Conservation (phyloP, 2,329 filamentous ascomycete genomes). For the Tolypocladium ophioglossoides region DNA sequence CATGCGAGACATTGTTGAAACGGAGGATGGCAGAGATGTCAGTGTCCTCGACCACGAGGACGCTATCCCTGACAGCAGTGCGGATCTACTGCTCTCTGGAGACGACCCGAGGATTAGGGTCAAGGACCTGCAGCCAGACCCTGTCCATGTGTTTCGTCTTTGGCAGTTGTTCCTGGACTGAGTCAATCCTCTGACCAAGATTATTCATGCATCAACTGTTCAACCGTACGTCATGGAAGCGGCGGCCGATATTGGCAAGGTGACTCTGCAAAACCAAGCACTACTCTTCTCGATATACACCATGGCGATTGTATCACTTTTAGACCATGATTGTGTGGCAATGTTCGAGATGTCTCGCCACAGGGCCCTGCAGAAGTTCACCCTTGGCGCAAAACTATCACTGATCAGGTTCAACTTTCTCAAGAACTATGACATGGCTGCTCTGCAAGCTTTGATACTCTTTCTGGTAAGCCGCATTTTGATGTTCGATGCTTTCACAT, state of each 20-base stretch:
- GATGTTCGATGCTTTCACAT: too few species aligned
- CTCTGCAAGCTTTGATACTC: conserved; percentile 47
- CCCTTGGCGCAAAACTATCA: conserved; percentile 37
- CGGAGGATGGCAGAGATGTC: conserved; percentile 35
- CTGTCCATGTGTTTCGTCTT: conserved; percentile 55
- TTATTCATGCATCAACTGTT: conserved; percentile 60
- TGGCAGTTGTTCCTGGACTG: conserved; percentile 69
- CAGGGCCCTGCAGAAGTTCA: conserved; percentile 39
- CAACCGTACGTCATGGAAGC: conserved; percentile 56
- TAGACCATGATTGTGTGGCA: conserved; percentile 40
- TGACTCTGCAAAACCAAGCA: conserved; percentile 49
- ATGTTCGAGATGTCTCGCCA: conserved; percentile 39
- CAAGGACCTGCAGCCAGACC: conserved; percentile 50
- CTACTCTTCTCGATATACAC: conserved; percentile 56
- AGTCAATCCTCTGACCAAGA: conserved; percentile 63
- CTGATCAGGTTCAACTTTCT: conserved; percentile 46
- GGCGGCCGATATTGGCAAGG: conserved; percentile 39
- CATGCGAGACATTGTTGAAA: conserved; percentile 49
- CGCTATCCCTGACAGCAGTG: conserved; percentile 39
- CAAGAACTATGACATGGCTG: conserved; percentile 44
- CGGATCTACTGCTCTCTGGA: conserved; percentile 36
- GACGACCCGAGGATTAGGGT: conserved; percentile 26
- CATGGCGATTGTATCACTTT: conserved; percentile 45
- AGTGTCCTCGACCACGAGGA: conserved; percentile 37
- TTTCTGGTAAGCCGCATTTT: conserved; percentile 36